Base-by-base conservation (phyloP, 2,329 filamentous ascomycete species). In the Leptodontidium sp. region DNA sequence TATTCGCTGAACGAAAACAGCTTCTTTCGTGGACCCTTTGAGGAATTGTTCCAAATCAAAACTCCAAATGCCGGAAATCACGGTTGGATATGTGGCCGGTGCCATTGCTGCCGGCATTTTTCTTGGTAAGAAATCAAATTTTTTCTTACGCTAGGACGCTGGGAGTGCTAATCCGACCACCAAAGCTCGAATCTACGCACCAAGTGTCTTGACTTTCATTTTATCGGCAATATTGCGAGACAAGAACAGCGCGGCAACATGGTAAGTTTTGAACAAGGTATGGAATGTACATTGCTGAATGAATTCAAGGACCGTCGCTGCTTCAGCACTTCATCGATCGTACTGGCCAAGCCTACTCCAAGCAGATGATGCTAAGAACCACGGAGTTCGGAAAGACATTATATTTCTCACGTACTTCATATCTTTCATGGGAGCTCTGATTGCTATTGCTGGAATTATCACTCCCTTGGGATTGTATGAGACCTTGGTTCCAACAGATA, bases 401-500 rank as follows among this genome's bases (percentile, higher is more conserved):
- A 63, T 68, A 12, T 21, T 79, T 29, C 64, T 77, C 17, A 75
- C 71, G 5, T 76, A 72, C 67, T 45, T 78, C 53, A 73, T 70
- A 17, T 68, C 80, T 0, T 62, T 80, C 9, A 63, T 79, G 1
- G 64, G 79, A 3, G 35, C 79, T 21, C 64, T 83, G 11, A 75
- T 81, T 3, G 77, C 80, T 0, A 67, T 84, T 15, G 79, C 83
- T 1, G 80, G 82, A n/a, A 77, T 85, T 5, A 75, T 84, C 2
- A 84, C 83, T 0, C 83, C 83, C 0, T 74, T 85, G 4, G 83
- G 83, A 1, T 75, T 85, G 0, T 81, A 81, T 58, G 80, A 84
- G n/a, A 73, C 76, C 4, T 70, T 83, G 43, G 75, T 75, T 1
- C 74, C 74, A 0, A 63, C 64, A 0, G 67, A 75, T 1, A 68